Conservation (phyloP, 2,329 filamentous ascomycete species). For the Aspergillus quadricinctus region DNA sequence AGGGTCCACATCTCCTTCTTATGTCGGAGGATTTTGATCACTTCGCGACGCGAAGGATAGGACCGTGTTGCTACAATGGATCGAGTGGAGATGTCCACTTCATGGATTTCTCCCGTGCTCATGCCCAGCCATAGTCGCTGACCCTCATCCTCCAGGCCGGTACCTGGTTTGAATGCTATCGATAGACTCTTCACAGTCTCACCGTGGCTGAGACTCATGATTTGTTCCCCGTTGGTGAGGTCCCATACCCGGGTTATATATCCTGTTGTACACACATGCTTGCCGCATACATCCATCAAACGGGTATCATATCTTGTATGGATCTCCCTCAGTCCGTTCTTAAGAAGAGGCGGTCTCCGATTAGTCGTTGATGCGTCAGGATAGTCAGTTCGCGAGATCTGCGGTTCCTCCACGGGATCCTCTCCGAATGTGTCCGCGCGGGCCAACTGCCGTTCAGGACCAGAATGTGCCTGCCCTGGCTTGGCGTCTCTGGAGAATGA, state of each 20-base stretch:
- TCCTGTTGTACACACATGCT: slow-evolving; percentile 80
- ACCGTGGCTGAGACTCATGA: slow-evolving; percentile 77
- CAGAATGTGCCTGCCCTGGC: slow-evolving; percentile 13
- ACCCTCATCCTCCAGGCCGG: slow-evolving; percentile 74
- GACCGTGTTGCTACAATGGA: slow-evolving; percentile 64
- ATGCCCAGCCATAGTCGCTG: slow-evolving; percentile 84
- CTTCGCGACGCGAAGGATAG: slow-evolving; percentile 72
- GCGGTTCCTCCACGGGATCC: slow-evolving; percentile 46
- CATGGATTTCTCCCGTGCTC: slow-evolving; percentile 79
- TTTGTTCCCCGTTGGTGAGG: slow-evolving; percentile 70
- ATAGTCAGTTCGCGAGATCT: slow-evolving; percentile 59
- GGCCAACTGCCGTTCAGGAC: slow-evolving; percentile 19
- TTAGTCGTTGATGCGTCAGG: slow-evolving; percentile 84
- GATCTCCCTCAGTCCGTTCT: slow-evolving; percentile 70
- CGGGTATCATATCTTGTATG: slow-evolving; percentile 81
- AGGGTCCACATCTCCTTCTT: slow-evolving; percentile 90
- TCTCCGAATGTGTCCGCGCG: slow-evolving; percentile 49
- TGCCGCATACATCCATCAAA: slow-evolving; percentile 81
- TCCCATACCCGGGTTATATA: slow-evolving; percentile 87
- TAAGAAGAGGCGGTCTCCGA: slow-evolving; percentile 72
- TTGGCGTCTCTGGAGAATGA: slow-evolving; percentile 26
- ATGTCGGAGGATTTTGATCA: slow-evolving; percentile 81
- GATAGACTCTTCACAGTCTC: slow-evolving; percentile 80
- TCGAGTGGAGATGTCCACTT: slow-evolving; percentile 76
- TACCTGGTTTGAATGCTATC: slow-evolving; percentile 78